Conservation (phyloP, 257 asterid species). For the Penstemon barbatus region DNA sequence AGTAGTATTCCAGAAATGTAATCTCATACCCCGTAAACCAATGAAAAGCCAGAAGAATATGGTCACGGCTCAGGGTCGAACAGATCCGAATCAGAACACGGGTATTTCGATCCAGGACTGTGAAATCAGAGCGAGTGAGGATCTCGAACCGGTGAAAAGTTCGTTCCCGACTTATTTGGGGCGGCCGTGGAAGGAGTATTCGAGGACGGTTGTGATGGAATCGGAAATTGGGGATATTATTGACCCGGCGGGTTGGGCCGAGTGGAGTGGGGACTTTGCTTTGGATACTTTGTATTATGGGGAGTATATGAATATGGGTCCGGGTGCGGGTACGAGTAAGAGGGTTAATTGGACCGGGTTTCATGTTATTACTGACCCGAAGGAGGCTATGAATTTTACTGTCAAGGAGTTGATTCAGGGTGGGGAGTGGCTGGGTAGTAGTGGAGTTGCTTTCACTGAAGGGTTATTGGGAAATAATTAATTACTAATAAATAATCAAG, state of each 20-base stretch:
- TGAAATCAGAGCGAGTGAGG: conserved; percentile 33
- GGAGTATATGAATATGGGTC: conserved; percentile 54
- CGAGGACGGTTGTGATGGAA: conserved; percentile 57
- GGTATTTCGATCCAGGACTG: conserved; percentile 56
- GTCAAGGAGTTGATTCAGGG: conserved; percentile 54
- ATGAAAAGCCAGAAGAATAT: conserved; percentile 46
- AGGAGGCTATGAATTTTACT: conserved; percentile 46
- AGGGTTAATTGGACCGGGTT: conserved; percentile 55
- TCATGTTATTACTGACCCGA: conserved; percentile 34
- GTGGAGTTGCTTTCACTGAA: conserved; percentile 51
- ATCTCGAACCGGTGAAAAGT: conserved; percentile 38
- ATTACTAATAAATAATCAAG: no score
- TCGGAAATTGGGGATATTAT: conserved; percentile 38
- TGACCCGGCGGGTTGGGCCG: conserved; percentile 59
- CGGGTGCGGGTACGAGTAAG: conserved; percentile 48
- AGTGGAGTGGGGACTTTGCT: conserved; percentile 50
- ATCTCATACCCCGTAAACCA: conserved; percentile 41
- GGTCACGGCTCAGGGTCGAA: conserved; percentile 69
- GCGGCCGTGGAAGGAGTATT: conserved; percentile 63
- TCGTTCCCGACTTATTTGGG: conserved; percentile 48
- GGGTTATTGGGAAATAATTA: conserved; percentile 26
- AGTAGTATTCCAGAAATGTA: conserved; percentile 50
- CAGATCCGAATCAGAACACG: conserved; percentile 58
- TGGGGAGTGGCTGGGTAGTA: conserved; percentile 43
- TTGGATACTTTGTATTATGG: conserved; percentile 52